phyloP scores from a whole-genome alignment of 225 moss, liverwort and hornwort genomes.

The Neckera pumila region DNA sequence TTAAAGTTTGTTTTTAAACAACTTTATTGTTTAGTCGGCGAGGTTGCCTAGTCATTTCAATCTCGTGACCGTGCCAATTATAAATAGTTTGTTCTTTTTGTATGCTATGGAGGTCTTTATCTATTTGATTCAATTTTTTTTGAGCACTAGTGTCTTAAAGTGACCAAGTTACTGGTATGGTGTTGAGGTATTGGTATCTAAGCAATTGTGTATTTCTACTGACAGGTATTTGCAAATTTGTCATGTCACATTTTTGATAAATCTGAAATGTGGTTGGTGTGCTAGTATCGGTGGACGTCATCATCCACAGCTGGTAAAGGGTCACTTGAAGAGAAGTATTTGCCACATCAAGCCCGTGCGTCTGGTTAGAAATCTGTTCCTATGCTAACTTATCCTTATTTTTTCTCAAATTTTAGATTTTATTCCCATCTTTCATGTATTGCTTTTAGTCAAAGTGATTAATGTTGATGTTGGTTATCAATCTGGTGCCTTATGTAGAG shows the following conservation, averaged over 20 bases:
- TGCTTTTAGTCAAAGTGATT: not conserved
- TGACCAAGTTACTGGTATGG: not conserved
- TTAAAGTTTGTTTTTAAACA: not conserved
- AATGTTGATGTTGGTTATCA: not conserved
- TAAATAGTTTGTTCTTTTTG: not conserved
- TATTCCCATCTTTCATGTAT: not conserved
- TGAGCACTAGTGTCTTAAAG: not conserved
- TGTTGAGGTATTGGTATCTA: not conserved
- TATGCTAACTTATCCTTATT: not conserved
- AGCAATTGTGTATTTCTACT: not conserved
- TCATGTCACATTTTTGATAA: not conserved
- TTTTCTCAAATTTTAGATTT: not conserved
- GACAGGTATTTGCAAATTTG: not conserved
- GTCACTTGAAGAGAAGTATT: slow-evolving; percentile 84
- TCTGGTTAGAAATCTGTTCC: slow-evolving; percentile 25
- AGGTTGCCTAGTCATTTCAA: not conserved
- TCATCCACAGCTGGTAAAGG: slow-evolving; percentile 41
- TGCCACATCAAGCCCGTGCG: slow-evolving; percentile 67
- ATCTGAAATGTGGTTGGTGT: not conserved
- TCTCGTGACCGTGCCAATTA: not conserved
- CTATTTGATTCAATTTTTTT: not conserved
- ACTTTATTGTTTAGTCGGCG: not conserved
- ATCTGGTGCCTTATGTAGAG: not conserved
- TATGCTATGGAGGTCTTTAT: not conserved
- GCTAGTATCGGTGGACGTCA: slow-evolving; percentile 82